A percentile compares a stretch with the other conserved stretches of the same genome.
These are phyloP conservation scores for Arthrinium puccinioides DNA, from an alignment of 2,329 filamentous ascomycete genomes.

Conservation along the genomic window DNA sequence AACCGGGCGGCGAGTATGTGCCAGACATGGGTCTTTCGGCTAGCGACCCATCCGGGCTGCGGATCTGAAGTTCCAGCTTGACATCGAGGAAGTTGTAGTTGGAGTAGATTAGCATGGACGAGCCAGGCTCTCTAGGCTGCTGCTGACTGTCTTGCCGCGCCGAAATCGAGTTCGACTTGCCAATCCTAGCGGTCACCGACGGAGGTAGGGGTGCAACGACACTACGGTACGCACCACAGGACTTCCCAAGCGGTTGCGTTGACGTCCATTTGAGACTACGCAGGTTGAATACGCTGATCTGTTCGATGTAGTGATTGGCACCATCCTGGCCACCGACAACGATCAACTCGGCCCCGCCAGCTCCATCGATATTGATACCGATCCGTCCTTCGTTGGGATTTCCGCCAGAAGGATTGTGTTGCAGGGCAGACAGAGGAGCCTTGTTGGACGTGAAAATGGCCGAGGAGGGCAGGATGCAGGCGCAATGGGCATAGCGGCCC, in stretches of 20 bases:
- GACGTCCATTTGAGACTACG: slow-evolving; percentile 93
- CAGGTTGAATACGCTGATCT: slow-evolving; percentile 97
- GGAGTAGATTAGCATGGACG: slow-evolving; percentile 91
- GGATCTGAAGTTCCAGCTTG: slow-evolving; percentile 87
- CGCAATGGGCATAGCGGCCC: slow-evolving; percentile 93
- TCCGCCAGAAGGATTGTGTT: slow-evolving; percentile 78
- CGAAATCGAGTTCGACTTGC: slow-evolving; percentile 43
- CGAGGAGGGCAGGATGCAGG: slow-evolving; percentile 82
- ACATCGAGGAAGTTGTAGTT: slow-evolving; percentile 99
- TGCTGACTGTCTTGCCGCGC: slow-evolving; percentile 38
- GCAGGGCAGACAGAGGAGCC: slow-evolving; percentile 77
- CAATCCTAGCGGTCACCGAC: slow-evolving; percentile 58
- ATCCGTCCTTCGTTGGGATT: slow-evolving; percentile 83
- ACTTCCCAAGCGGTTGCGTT: slow-evolving; percentile 78
- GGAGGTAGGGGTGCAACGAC: slow-evolving; percentile 80
- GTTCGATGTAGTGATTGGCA: slow-evolving; percentile 97
- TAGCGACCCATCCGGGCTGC: slow-evolving; percentile 74
- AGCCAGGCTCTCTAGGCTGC: slow-evolving; percentile 50
- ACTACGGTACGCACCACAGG: slow-evolving; percentile 92
- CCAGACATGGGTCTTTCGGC: slow-evolving; percentile 86
- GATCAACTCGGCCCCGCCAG: slow-evolving; percentile 92
- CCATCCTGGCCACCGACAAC: slow-evolving; percentile 95
- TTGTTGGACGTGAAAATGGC: slow-evolving; percentile 79
- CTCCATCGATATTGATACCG: slow-evolving; percentile 82
- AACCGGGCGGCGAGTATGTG: slow-evolving; percentile 77